Evolutionary conservation across 768 basidiomycete species (phyloP).

Genomic region (Suillus fuscotomentosus): DNA sequence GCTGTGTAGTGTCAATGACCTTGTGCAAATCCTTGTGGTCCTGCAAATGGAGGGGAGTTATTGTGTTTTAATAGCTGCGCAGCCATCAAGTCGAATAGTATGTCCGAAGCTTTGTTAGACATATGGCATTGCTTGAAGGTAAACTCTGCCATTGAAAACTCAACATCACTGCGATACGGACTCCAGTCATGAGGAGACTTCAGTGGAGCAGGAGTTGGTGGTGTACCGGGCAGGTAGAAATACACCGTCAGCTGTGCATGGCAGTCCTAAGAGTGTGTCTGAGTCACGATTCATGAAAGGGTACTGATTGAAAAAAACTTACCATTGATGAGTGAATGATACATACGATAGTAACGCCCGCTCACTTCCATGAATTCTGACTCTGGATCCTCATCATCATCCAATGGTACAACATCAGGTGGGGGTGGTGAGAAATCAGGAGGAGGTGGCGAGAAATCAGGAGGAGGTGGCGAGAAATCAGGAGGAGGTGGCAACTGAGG

Average conservation of each 20-base stretch:
- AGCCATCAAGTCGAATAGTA: conserved; percentile 17
- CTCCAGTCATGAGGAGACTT: conserved; percentile 8
- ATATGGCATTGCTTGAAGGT: conserved; percentile 19
- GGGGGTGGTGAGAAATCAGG: background rate
- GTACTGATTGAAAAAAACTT: background rate
- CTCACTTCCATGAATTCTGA: background rate
- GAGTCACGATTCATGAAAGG: too few species aligned
- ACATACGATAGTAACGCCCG: background rate
- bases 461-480: background rate
- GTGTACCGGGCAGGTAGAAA: conserved; percentile 3
- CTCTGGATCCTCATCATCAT: background rate
- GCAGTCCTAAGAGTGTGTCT: background rate
- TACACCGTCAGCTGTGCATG: conserved; percentile 4
- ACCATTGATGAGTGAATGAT: background rate
- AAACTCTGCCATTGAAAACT: conserved; percentile 21
- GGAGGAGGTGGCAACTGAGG: background rate
- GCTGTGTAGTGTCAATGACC: conserved; percentile 24
- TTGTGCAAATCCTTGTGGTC: conserved; percentile 19
- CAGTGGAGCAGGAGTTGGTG: conserved; percentile 5
- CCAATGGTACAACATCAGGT: too few species aligned
- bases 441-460: background rate
- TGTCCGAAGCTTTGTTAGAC: conserved; percentile 10
- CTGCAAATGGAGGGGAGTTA: conserved; percentile 21
- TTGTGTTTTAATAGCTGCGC: conserved; percentile 10
- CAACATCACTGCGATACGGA: conserved; percentile 10